Percentiles rank a stretch among this genome's conserved stretches.
Evolutionary conservation across 495 filamentous ascomycete genomes (phyloP).

Genomic region (Xanthoparmelia taractica): DNA sequence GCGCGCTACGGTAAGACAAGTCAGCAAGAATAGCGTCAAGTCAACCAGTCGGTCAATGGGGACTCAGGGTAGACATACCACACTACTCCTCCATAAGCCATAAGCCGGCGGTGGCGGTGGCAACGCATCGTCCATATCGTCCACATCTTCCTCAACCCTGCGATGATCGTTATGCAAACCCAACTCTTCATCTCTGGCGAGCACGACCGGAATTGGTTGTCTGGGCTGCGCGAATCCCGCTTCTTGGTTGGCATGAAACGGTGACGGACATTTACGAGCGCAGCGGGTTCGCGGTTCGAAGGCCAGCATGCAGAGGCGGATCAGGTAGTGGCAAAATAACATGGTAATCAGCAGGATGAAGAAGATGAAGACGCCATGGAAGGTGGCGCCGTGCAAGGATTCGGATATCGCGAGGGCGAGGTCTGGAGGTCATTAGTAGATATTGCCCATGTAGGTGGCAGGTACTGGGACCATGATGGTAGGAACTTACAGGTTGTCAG

Average conservation of each 20-base stretch:
- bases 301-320: conserved; percentile 61
- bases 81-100: conserved; percentile 72
- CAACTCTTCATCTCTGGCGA: conserved; percentile 56
- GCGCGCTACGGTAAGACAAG: conserved; percentile 45
- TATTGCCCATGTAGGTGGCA: conserved; percentile 7
- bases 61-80: conserved; percentile 46
- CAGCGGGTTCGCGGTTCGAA: conserved; percentile 26
- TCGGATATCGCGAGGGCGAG: conserved; percentile 58
- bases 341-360: conserved; percentile 64
- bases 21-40: conserved; percentile 10
- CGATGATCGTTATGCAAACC: conserved; percentile 24
- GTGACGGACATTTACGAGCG: not conserved
- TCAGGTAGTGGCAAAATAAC: conserved; percentile 70
- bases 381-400: conserved; percentile 47
- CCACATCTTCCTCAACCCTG: not conserved
- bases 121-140: conserved; percentile 12
- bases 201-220: conserved; percentile 53
- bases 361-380: conserved; percentile 69
- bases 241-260: conserved; percentile 34
- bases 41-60: not conserved
- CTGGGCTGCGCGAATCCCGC: conserved; percentile 53
- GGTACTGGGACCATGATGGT: not conserved
- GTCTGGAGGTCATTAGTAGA: conserved; percentile 40
- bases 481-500: conserved; percentile 52
- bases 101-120: conserved; percentile 72